Percentiles rank a stretch among this genome's conserved stretches.
These are phyloP conservation scores for Penicillium corylophilum DNA, from an alignment of 2,329 filamentous ascomycete genomes.

Conservation along the genomic window DNA sequence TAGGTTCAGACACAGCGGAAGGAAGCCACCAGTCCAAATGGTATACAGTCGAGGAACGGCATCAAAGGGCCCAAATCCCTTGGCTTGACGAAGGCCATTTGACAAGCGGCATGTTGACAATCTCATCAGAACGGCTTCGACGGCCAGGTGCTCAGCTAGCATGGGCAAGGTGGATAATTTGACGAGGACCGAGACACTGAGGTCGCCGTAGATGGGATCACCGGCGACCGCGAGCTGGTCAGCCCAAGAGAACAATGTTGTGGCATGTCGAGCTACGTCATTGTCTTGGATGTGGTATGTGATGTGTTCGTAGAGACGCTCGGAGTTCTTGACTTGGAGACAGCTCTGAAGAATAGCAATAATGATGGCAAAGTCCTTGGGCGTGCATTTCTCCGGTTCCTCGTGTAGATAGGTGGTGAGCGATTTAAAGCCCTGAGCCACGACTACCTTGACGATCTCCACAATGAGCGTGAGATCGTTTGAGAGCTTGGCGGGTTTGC, in stretches of 20 bases:
- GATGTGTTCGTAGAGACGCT: conserved; percentile 68
- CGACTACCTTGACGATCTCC: conserved; percentile 75
- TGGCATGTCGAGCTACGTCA: conserved; percentile 74
- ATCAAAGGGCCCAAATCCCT: conserved; percentile 76
- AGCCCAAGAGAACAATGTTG: conserved; percentile 89
- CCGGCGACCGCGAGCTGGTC: conserved; percentile 74
- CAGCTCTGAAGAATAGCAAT: conserved; percentile 86
- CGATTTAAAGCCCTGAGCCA: conserved; percentile 78
- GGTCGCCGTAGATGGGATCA: conserved; percentile 89
- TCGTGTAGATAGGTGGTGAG: conserved; percentile 82
- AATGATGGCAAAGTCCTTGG: conserved; percentile 81
- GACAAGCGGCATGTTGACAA: conserved; percentile 77
- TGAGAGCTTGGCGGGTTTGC: conserved; percentile 39
- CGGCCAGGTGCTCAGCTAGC: conserved; percentile 85
- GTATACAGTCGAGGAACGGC: conserved; percentile 73
- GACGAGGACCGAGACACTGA: conserved; percentile 84
- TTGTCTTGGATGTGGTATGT: conserved; percentile 65
- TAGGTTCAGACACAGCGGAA: conserved; percentile 86
- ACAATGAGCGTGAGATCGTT: conserved; percentile 62
- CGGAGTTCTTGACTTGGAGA: conserved; percentile 73
- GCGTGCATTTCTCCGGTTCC: conserved; percentile 60
- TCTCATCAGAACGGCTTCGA: conserved; percentile 78
- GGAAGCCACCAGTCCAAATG: conserved; percentile 85
- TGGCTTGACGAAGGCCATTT: conserved; percentile 67
- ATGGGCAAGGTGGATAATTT: conserved; percentile 78